Evolutionary conservation across 805 yeast species (phyloP).

Genomic region (Saturnispora saitoi): DNA sequence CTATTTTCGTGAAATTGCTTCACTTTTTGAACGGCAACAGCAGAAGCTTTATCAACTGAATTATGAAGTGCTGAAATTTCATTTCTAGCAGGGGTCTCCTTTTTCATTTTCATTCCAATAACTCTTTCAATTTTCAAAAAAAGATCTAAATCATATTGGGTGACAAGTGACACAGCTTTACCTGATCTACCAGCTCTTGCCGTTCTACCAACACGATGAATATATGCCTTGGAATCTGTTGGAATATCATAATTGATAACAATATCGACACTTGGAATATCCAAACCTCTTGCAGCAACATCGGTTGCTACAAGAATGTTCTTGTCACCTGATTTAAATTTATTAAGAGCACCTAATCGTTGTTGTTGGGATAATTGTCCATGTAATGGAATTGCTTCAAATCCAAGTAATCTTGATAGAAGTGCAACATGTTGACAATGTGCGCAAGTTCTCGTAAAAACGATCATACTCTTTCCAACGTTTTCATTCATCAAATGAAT

Average conservation of each 20-base stretch:
- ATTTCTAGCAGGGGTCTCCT: slow-evolving; percentile 70
- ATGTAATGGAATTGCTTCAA: slow-evolving; percentile 85
- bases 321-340: slow-evolving; percentile 65
- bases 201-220: slow-evolving; percentile 97
- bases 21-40: slow-evolving; percentile 78
- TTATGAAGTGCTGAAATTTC: slow-evolving; percentile 71
- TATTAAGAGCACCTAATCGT: slow-evolving; percentile 71
- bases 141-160: slow-evolving; percentile 90
- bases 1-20: slow-evolving; percentile 47
- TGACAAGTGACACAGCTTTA: slow-evolving; percentile 76
- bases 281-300: slow-evolving; percentile 95
- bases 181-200: slow-evolving; percentile 93
- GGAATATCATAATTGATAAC: slow-evolving; percentile 92
- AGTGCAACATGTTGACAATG: slow-evolving; percentile 88
- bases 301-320: slow-evolving; percentile 73
- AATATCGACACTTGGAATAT: slow-evolving; percentile 85
- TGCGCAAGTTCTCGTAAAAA: slow-evolving; percentile 91
- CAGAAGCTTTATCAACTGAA: slow-evolving; percentile 84
- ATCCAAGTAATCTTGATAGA: slow-evolving; percentile 71
- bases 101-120: slow-evolving; percentile 72
- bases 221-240: slow-evolving; percentile 91
- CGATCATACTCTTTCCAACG: slow-evolving; percentile 76
- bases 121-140: slow-evolving; percentile 85
- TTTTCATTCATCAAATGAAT: slow-evolving; percentile 76
- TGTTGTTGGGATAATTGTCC: slow-evolving; percentile 86